phyloP scores from a whole-genome alignment of 2,329 filamentous ascomycete genomes.

The Emericellopsis cladophorae region DNA sequence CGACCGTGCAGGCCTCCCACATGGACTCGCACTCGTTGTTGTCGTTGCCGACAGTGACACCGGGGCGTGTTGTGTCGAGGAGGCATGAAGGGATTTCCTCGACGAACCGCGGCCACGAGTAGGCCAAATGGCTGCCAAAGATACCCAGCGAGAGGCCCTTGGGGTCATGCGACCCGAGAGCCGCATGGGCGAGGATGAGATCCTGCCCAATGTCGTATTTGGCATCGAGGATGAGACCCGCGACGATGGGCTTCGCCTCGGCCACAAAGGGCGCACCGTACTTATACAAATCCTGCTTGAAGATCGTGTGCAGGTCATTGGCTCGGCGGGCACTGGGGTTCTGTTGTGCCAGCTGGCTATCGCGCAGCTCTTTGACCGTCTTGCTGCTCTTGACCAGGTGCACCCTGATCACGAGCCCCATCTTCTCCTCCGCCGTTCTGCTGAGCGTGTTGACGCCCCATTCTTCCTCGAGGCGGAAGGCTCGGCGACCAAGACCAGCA shows the following conservation, averaged over 20 bases:
- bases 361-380: constrained; percentile 53
- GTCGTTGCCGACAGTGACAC: constrained; percentile 24
- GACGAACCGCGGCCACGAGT: constrained; percentile 56
- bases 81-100: constrained; percentile 49
- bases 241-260: constrained; percentile 46
- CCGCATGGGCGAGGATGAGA: constrained; percentile 53
- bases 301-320: constrained; percentile 34
- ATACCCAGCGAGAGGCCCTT: constrained; percentile 52
- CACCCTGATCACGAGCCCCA: constrained; percentile 39
- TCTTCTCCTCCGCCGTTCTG: constrained; percentile 17
- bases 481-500: constrained; percentile 54
- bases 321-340: constrained; percentile 40
- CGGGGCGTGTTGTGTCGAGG: constrained; percentile 20
- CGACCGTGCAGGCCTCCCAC: constrained; percentile 31
- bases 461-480: constrained; percentile 62
- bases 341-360: constrained; percentile 53
- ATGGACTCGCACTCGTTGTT: constrained; percentile 26
- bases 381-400: constrained; percentile 54
- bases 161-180: constrained; percentile 39
- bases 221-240: constrained; percentile 57
- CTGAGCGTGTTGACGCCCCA: constrained; percentile 53
- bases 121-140: constrained; percentile 58
- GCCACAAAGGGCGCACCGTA: constrained; percentile 17
- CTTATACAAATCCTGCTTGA: constrained; percentile 30
- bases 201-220: constrained; percentile 49